These are phyloP conservation scores for Spiraea crenata DNA, from an alignment of 331 rosid genomes.

Conservation along the genomic window DNA sequence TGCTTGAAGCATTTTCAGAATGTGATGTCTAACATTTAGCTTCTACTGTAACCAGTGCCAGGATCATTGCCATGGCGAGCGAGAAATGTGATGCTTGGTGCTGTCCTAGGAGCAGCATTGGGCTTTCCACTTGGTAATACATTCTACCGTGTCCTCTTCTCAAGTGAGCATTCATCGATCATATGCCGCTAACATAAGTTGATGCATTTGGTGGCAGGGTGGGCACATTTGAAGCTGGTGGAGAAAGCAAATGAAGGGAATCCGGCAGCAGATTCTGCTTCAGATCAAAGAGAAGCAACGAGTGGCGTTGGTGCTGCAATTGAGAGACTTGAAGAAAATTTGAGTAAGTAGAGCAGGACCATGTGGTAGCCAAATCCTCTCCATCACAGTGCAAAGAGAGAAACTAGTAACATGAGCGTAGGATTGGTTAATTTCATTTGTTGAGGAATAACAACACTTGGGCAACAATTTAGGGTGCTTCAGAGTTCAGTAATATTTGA, in stretches of 20 bases:
- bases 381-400: too few species aligned
- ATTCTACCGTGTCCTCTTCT: neutral
- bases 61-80: slow-evolving; percentile 88
- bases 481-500: neutral
- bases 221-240: slow-evolving; percentile 78
- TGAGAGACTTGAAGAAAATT: slow-evolving; percentile 72
- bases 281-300: slow-evolving; percentile 43
- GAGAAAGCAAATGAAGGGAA: slow-evolving; percentile 71
- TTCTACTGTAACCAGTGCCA: slow-evolving; percentile 56
- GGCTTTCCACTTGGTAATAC: slow-evolving; percentile 85
- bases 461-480: neutral
- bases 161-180: neutral
- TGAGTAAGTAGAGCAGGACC: slow-evolving; percentile 43
- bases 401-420: neutral
- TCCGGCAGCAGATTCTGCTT: slow-evolving; percentile 31
- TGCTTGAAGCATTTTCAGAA: neutral
- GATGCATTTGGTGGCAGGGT: slow-evolving; percentile 49
- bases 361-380: neutral
- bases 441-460: slow-evolving; percentile 10
- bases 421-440: neutral
- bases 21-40: slow-evolving; percentile 1
- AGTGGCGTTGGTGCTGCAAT: slow-evolving; percentile 79
- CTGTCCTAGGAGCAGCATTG: slow-evolving; percentile 74
- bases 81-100: slow-evolving; percentile 75
- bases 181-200: neutral